Evolutionary conservation across 2,329 filamentous ascomycete species (phyloP), one percentile per base, ranked within the genome.

Genomic region (Clarireedia hainanense): DNA sequence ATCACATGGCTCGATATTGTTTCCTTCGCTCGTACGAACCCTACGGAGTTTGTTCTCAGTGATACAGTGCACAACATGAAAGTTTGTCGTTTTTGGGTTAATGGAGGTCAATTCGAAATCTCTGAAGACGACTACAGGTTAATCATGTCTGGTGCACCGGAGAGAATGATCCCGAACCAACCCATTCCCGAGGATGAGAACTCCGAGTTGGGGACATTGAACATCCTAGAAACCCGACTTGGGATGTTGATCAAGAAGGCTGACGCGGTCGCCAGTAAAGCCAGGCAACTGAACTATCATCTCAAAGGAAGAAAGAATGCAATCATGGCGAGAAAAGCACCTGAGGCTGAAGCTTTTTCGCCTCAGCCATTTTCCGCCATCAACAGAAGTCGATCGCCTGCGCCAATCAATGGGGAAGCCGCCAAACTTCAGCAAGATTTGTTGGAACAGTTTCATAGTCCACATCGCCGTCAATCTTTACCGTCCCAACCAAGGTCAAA

Each of bases 1-100:
- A 80, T 94, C 55, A 86, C 84, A 12, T 96, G 90, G 90, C 76
- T 94, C 40, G 90, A 95, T 65, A 84, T 95, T 52, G 87, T 95
- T 62, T 84, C 88, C 61, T 94, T 91, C 71, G 88, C 90, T 60
- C 88, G 87, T 66, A 83, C 83, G 61, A 91, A 90, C 60, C 88
- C 89, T 0, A 79, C 83, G 61, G 88, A 92, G 55, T 94, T 95
- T 70, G 80, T 82, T 36, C 74, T 95, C 51, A 83, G 82, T 54
- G 83, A 87, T 56, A 79, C 80, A 59, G 77, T 81, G 46, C 85
- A 88, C 61, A 86, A 87, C 20, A 74, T 80, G 52, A 80, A 86
- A 47, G 83, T 86, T 52, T 95, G 90, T 67, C 88, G 89, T 60
- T 94, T 95, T 70, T 83, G 85, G 66, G 84, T 89, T 61, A 91